These are phyloP conservation scores for Rhododendron simsii DNA, from an alignment of 148 eudicot species.

Conservation along the genomic window DNA sequence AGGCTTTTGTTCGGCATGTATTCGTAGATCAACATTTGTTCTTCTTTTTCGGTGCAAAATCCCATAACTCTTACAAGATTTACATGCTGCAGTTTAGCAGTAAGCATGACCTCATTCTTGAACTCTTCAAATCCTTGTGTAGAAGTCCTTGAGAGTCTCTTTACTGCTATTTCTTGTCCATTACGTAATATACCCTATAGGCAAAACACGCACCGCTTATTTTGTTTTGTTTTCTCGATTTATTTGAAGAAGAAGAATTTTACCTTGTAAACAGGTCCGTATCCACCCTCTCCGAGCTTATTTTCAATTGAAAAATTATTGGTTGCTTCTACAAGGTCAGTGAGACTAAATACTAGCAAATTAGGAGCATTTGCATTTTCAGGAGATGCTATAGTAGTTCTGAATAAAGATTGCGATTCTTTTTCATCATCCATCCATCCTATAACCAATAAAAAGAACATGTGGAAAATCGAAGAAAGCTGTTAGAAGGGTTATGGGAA, in stretches of 20 bases:
- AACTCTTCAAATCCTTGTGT: constrained; percentile 38
- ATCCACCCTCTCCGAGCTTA: constrained; percentile 49
- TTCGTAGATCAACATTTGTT: constrained; percentile 17
- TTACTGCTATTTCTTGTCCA: constrained; percentile 31
- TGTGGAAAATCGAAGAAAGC: background rate
- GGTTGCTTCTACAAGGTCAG: constrained; percentile 28
- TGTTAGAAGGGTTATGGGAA: background rate
- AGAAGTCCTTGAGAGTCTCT: constrained; percentile 14
- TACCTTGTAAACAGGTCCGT: constrained; percentile 23
- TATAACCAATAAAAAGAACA: background rate
- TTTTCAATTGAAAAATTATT: constrained; percentile 23
- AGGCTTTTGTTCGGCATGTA: constrained; percentile 4
- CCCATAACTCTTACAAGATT: constrained; percentile 35
- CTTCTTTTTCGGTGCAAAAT: constrained; percentile 31
- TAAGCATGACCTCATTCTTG: background rate
- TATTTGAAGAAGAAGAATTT: background rate
- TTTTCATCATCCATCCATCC: background rate
- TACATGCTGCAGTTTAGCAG: constrained; percentile 22
- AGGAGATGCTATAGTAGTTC: background rate
- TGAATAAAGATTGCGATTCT: background rate
- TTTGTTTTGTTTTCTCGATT: background rate
- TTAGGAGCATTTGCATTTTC: background rate
- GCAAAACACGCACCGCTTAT: background rate
- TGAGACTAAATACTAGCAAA: constrained; percentile 14
- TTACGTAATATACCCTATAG: constrained; percentile 23